Evolutionary conservation across 1,284 basidiomycete species (phyloP).

Genomic region (Cryptococcus hybrid): DNA sequence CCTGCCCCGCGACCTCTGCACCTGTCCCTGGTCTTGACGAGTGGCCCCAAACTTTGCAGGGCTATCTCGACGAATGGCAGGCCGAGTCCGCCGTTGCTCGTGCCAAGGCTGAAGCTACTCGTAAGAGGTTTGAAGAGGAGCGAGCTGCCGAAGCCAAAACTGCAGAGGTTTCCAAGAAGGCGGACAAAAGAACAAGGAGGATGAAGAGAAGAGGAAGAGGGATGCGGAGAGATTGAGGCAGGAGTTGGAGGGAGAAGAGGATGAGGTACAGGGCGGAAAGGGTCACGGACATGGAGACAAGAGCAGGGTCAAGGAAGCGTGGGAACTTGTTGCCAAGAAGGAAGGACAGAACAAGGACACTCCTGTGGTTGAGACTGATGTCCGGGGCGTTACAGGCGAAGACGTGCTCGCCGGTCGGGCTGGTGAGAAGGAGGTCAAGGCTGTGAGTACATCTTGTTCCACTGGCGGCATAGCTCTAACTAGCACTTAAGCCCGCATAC

Average conservation of each 20-base stretch:
- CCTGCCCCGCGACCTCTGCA: constrained; percentile 14
- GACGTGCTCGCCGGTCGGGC: constrained; percentile 39
- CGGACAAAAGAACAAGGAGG: constrained; percentile 24
- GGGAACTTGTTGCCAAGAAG: constrained; percentile 53
- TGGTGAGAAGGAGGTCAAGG: constrained; percentile 19
- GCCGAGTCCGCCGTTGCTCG: constrained; percentile 70
- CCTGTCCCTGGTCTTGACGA: constrained; percentile 28
- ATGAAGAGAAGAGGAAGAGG: constrained; percentile 23
- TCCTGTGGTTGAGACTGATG: constrained; percentile 45
- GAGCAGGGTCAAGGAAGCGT: constrained; percentile 55
- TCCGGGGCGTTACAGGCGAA: constrained; percentile 53
- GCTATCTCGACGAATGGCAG: constrained; percentile 68
- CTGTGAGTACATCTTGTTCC: constrained; percentile 11
- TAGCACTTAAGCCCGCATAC: constrained; percentile 21
- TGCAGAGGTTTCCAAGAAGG: constrained; percentile 4
- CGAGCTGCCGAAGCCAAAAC: constrained; percentile 20
- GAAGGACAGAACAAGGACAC: constrained; percentile 32
- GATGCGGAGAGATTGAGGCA: constrained; percentile 19
- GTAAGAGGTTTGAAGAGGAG: constrained; percentile 65
- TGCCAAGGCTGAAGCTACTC: constrained; percentile 68
- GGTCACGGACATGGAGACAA: constrained; percentile 19
- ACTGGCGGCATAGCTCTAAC: background rate
- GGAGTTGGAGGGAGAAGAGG: constrained; percentile 19
- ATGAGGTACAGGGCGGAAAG: constrained; percentile 20
- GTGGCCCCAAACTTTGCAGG: constrained; percentile 67